Evolutionary conservation across 768 basidiomycete genomes (phyloP), one percentile per base, ranked within the genome.

Genomic region (Pleurotus djamor): DNA sequence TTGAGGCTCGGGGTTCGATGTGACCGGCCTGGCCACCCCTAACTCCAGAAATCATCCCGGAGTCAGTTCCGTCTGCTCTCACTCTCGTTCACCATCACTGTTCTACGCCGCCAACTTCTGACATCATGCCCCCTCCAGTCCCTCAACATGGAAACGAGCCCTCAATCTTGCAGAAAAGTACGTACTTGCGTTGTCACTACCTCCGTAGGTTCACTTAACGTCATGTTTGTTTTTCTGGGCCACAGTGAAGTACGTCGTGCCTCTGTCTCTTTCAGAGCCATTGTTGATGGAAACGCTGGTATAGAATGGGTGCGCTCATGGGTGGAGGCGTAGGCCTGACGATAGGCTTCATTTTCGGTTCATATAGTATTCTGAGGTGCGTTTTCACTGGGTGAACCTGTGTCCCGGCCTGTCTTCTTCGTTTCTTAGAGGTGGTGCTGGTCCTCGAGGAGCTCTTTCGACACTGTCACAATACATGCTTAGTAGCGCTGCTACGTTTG

Each of bases 381-480:
- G 88, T 67, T 49, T 50, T 12, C 52, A 21, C 32, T 3, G 21
- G 37, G 59, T 32, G 45, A 10, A 47, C 32, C 14, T 43, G 33
- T n/a, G 38, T 12, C 8, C 36, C 36, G 37, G 58, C 34, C 49
- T 37, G 59, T 47, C 13, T 48, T 48, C 44, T 28, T 28, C 21
- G 21, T 52, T 35, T 32, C 48, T 57, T 66, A 96, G 96, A 69
- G 85, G 85, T 64, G 96, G 96, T 47, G 88, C 92, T 6, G 97
- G 97, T 28, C 95, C 94, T 28, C 84, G 95, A 68, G 97, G 97
- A 9, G 77, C 86, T 52, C 78, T 98, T 28, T 89, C 93, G 4
- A 97, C 97, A 1, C 84, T 99, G 52, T 96, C 96, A 12, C 94
- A 96, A 67, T 98, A 98, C 73, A 99, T 99, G 97, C 84, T 98